phyloP scores from a whole-genome alignment of 257 asterid species.

The Hygrophila difformis region DNA sequence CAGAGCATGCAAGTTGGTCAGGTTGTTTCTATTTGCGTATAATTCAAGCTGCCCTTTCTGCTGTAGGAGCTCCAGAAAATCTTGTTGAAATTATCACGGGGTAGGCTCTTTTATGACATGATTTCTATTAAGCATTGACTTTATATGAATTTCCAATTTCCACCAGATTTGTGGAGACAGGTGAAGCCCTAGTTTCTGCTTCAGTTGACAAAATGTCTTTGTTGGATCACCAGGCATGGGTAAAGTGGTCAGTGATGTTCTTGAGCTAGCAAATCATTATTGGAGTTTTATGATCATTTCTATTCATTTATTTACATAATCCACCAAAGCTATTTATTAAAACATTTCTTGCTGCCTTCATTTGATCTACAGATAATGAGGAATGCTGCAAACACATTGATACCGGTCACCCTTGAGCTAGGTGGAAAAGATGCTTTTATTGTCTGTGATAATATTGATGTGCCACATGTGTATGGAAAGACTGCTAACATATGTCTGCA shows the following conservation, averaged over 20 bases:
- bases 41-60: constrained; percentile 89
- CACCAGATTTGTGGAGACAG: constrained; percentile 96
- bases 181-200: constrained; percentile 91
- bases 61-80: constrained; percentile 99
- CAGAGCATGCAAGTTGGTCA: constrained; percentile 99
- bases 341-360: constrained; percentile 8
- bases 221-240: constrained; percentile 99
- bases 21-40: constrained; percentile 93
- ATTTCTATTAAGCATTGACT: constrained; percentile 13
- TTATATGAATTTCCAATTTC: constrained; percentile 17
- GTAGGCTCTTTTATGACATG: constrained; percentile 35
- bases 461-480: constrained; percentile 67
- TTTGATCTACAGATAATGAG: constrained; percentile 67
- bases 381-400: constrained; percentile 75
- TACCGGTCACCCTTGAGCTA: constrained; percentile 95
- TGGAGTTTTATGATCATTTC: too few species aligned
- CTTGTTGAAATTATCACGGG: constrained; percentile 96
- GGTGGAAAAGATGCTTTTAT: constrained; percentile 98
- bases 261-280: background rate
- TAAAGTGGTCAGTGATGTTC: constrained; percentile 53
- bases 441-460: constrained; percentile 90
- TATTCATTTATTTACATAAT: constrained; percentile 3
- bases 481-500: constrained; percentile 9
- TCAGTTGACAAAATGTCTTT: constrained; percentile 87
- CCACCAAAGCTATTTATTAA: constrained; percentile 9